Evolutionary conservation across 164 flowering plant genomes (phyloP).

Genomic region (Macadamia tetraphylla): DNA sequence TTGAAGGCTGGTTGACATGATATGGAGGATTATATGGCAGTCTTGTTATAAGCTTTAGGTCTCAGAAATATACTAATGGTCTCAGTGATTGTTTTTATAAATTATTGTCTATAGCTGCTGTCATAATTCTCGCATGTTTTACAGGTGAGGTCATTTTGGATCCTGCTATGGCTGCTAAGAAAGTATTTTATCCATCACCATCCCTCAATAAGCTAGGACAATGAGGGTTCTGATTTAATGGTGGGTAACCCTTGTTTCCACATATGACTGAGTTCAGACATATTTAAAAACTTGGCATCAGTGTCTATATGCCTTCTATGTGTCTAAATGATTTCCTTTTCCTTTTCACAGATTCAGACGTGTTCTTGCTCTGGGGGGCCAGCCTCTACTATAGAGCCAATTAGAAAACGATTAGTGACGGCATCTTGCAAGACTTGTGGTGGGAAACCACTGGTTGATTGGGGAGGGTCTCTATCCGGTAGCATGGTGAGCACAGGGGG

Average conservation of each 20-base stretch:
- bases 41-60: slow-evolving; percentile 28
- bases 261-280: neutral
- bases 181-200: neutral
- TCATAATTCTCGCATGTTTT: slow-evolving; percentile 4
- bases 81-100: neutral
- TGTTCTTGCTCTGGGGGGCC: slow-evolving; percentile 24
- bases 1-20: slow-evolving; percentile 23
- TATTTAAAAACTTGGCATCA: neutral
- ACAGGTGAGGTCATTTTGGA: slow-evolving; percentile 7
- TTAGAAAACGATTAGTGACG: slow-evolving; percentile 10
- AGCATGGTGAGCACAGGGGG: slow-evolving; percentile 36
- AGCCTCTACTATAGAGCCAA: slow-evolving; percentile 19
- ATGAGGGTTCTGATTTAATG: slow-evolving; percentile 26
- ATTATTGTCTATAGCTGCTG: neutral
- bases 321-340: slow-evolving; percentile 1
- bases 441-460: slow-evolving; percentile 23
- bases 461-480: slow-evolving; percentile 15
- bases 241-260: slow-evolving; percentile 15
- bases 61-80: slow-evolving; percentile 2
- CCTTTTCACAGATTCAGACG: slow-evolving; percentile 24
- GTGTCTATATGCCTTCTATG: neutral
- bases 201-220: neutral
- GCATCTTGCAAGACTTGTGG: slow-evolving; percentile 28
- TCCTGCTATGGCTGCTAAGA: slow-evolving; percentile 1
- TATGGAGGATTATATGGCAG: slow-evolving; percentile 20